These are phyloP conservation scores for Lentinula detonsa DNA, from an alignment of 768 basidiomycete species.

Conservation along the genomic window DNA sequence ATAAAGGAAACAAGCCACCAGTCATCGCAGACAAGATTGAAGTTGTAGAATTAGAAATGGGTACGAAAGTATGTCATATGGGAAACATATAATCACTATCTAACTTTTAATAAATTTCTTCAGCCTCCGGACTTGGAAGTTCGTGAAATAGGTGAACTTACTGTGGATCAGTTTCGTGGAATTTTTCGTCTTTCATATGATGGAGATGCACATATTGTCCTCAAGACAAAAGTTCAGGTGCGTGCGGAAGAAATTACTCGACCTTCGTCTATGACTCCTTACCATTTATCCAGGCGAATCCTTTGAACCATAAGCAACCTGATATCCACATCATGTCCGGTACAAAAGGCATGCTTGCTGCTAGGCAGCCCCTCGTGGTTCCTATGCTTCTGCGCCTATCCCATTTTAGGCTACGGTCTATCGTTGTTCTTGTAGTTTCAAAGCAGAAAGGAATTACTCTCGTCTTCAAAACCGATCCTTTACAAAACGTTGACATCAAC, in stretches of 20 bases:
- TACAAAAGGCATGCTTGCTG: constrained; percentile 85
- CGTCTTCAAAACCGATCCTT: constrained; percentile 98
- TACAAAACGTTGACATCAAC: constrained; percentile 96
- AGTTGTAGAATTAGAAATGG: constrained; percentile 99
- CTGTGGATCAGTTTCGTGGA: constrained; percentile 91
- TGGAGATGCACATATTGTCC: constrained; percentile 86
- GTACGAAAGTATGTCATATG: constrained; percentile 67
- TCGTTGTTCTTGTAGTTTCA: constrained; percentile 96
- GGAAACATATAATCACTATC: background rate
- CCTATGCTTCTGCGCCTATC: constrained; percentile 97
- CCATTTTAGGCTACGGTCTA: constrained; percentile 90
- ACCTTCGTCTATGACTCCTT: constrained; percentile 1
- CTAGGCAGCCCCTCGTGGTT: constrained; percentile 91
- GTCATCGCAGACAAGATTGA: constrained; percentile 97
- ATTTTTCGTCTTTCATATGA: constrained; percentile 94
- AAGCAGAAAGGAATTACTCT: constrained; percentile 97
- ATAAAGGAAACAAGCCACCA: constrained; percentile 95
- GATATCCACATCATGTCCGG: constrained; percentile 84
- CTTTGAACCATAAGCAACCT: constrained; percentile 86
- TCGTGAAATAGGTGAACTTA: constrained; percentile 95
- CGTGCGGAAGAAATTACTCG: constrained; percentile 31
- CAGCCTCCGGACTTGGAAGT: constrained; percentile 97
- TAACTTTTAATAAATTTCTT: background rate
- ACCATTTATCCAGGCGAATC: constrained; percentile 67
- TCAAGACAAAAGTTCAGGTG: constrained; percentile 92